These are phyloP conservation scores for Aphelidium insulamus DNA, from an alignment of 371 early-diverging fungal genomes.

Conservation along the genomic window DNA sequence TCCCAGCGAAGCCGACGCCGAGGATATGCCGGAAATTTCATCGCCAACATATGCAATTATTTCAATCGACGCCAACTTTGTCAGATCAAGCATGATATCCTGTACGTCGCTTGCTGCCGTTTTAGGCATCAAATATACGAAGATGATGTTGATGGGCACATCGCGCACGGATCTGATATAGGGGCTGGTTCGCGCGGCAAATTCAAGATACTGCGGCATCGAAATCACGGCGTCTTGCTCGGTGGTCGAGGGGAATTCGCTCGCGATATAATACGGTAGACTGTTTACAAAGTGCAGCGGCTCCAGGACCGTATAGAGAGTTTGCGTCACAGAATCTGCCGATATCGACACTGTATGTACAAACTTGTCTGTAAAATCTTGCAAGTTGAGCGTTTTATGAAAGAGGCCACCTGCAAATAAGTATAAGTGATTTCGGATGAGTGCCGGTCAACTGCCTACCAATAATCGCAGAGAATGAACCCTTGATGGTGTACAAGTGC, in stretches of 20 bases:
- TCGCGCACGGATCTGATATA: slow-evolving; percentile 1
- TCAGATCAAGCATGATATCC: background rate
- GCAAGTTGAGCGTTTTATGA: background rate
- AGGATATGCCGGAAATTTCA: background rate
- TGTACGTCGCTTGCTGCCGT: background rate
- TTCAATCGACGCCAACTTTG: background rate
- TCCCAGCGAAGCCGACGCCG: slow-evolving; percentile 2
- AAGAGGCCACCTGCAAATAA: background rate
- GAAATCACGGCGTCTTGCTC: slow-evolving; percentile 3
- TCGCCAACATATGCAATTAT: background rate
- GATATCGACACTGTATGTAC: background rate
- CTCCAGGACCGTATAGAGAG: background rate
- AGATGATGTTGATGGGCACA: slow-evolving; percentile 3
- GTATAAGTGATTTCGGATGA: too few relatives aligned
- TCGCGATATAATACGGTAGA: background rate
- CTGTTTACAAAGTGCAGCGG: slow-evolving; percentile 1
- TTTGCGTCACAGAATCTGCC: slow-evolving; percentile 3
- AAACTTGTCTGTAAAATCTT: background rate
- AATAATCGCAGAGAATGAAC: too few relatives aligned
- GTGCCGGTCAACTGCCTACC: too few relatives aligned
- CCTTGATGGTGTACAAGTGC: too few relatives aligned
- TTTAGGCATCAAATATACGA: slow-evolving; percentile 1
- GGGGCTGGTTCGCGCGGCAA: slow-evolving; percentile 1
- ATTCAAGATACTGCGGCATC: slow-evolving; percentile 1
- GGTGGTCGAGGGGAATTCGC: background rate